These are phyloP conservation scores for Hypsizygus ulmarius DNA, from an alignment of 1,284 basidiomycete genomes.

Conservation along the genomic window DNA sequence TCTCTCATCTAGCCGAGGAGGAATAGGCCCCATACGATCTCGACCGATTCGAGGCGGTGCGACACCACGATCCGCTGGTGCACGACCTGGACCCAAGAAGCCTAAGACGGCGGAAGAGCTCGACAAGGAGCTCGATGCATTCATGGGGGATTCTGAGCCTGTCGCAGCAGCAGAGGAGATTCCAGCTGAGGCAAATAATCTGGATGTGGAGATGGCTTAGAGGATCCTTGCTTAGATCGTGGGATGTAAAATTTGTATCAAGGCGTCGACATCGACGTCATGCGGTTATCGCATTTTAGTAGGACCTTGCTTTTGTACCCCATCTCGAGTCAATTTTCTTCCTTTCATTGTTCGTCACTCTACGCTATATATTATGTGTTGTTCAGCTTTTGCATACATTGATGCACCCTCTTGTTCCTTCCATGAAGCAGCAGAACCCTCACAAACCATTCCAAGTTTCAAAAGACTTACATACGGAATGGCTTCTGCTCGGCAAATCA, in stretches of 20 bases:
- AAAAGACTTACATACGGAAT: too few species aligned
- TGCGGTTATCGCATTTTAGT: background rate
- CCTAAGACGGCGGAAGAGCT: slow-evolving; percentile 79
- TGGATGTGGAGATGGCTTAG: slow-evolving; percentile 29
- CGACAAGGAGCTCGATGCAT: slow-evolving; percentile 89
- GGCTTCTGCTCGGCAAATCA: slow-evolving; percentile 6
- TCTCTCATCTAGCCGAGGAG: slow-evolving; percentile 28
- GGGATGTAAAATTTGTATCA: slow-evolving; percentile 1
- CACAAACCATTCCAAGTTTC: too few species aligned
- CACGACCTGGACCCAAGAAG: slow-evolving; percentile 41
- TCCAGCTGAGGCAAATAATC: slow-evolving; percentile 3
- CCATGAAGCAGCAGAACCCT: too few species aligned
- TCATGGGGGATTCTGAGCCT: slow-evolving; percentile 71
- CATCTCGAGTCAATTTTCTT: background rate
- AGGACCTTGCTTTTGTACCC: slow-evolving; percentile 2
- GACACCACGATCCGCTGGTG: slow-evolving; percentile 22
- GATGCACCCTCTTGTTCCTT: too few species aligned
- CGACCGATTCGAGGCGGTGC: slow-evolving; percentile 25
- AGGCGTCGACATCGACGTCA: background rate
- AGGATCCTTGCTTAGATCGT: background rate
- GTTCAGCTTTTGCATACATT: background rate
- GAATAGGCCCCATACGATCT: slow-evolving; percentile 42
- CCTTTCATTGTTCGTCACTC: background rate
- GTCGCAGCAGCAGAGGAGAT: slow-evolving; percentile 18
- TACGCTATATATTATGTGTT: slow-evolving; percentile 8